Percentiles rank a stretch among this genome's conserved stretches.
These are phyloP conservation scores for Lasiodiplodia theobromae DNA, from an alignment of 2,329 filamentous ascomycete genomes.

Conservation along the genomic window DNA sequence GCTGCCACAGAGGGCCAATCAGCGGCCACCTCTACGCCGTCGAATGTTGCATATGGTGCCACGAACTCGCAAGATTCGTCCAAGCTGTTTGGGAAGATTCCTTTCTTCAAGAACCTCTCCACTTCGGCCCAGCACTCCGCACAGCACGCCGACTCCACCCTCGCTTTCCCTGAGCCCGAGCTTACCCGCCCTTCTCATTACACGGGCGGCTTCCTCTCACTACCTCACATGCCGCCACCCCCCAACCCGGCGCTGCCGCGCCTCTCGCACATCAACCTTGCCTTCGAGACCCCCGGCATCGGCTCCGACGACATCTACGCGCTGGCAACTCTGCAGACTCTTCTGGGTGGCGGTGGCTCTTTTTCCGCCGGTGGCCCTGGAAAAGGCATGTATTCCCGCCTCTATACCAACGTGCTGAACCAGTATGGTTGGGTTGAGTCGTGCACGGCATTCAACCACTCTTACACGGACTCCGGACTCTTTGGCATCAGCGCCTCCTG, in stretches of 20 bases:
- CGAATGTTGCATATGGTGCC: constrained; percentile 14
- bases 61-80: constrained; percentile 62
- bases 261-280: constrained; percentile 92
- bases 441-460: constrained; percentile 96
- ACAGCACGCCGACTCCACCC: constrained; percentile 40
- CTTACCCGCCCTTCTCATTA: constrained; percentile 76
- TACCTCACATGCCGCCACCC: constrained; percentile 80
- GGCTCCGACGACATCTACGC: constrained; percentile 93
- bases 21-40: constrained; percentile 24
- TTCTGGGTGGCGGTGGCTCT: constrained; percentile 93
- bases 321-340: constrained; percentile 90
- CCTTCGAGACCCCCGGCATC: constrained; percentile 93
- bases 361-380: constrained; percentile 96
- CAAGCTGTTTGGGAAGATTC: constrained; percentile 79
- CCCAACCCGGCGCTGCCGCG: constrained; percentile 78
- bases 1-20: constrained; percentile 36
- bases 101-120: constrained; percentile 89
- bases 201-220: constrained; percentile 89
- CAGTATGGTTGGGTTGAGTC: constrained; percentile 97
- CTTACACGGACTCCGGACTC: constrained; percentile 92
- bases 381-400: constrained; percentile 98
- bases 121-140: constrained; percentile 72
- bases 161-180: constrained; percentile 56
- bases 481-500: constrained; percentile 94
- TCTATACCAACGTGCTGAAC: constrained; percentile 98